Base-by-base conservation (phyloP, 2,329 filamentous ascomycete genomes). In the Epichloe scottii region DNA sequence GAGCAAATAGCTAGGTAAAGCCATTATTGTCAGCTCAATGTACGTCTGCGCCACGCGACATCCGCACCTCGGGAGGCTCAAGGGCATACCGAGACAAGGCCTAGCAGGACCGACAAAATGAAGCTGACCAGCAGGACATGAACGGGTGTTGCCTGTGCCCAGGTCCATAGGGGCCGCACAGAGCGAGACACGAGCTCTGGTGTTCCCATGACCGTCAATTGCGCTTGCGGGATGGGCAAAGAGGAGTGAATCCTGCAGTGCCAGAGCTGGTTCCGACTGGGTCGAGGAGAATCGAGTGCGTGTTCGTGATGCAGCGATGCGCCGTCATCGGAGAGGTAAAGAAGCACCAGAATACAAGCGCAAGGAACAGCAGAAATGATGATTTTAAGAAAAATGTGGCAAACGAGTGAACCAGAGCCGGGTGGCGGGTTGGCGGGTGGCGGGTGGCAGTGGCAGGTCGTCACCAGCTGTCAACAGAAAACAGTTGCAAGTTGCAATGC, bases 1-100 rank as follows among this genome's bases (percentile, higher is more conserved):
- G 69, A 48, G 80, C 62, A 62, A 86, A 90, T 60, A 83, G 62
- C 69, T 71, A 51, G 23, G 46, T 37, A 14, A 38, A 38, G 12
- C 39, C 21, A 23, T 50, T 41, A 35, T 49, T 33, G 48, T 58
- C 39, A 59, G 54, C 45, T 49, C 38, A 38, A 19, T 14, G 33
- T 19, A 14, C 19, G 17, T 14, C 33, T n/a, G 34, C 8, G 26
- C 4, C 7, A 19, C 35, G 19, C 17, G 14, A 14, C 23, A 30
- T 34, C 2, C 6, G 21, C 23, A n/a, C 21, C 21, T 12, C 3
- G 23, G 30, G n/a, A n/a, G 7, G 15, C 10, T 5, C 19, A 33
- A 30, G 30, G 37, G 19, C 49, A 50, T 70, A 76, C 73, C 49
- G 59, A 57, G 30, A 70, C 61, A 41, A 75, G 62, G 1, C 59